Base-by-base conservation (phyloP, 345 rosid genomes). In the Acer yangbiense region DNA sequence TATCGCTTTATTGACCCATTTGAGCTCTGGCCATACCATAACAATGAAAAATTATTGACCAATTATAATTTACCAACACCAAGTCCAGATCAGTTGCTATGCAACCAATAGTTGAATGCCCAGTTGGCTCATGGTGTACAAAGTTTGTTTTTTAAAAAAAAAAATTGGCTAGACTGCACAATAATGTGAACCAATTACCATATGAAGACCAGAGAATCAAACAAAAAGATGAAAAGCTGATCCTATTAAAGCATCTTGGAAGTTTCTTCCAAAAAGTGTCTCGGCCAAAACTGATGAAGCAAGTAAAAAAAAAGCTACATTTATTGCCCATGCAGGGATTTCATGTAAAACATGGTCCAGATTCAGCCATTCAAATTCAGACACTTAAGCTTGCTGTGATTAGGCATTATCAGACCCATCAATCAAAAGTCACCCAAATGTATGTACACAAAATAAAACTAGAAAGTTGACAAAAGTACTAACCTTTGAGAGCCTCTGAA, bases 401-500 rank as follows among this genome's bases (percentile, higher is more conserved):
- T 21, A 60, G 23, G n/a, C 64, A 60, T 54, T 17, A 43, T 35
- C 39, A 8, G 46, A 9, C 46, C 58, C n/a, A 35, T 35, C 39
- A 10, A 60, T n/a, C 27, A 60, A 60, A 60, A 60, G 27, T 6
- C 64, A 60, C 23, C 69, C 44, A 17, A 65, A 48, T 50, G 17
- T 48, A 44, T 9, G 44, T 32, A 29, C 74, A 52, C 32, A 41
- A 0, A 58, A 65, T 68, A 2, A 0, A 3, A 46, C 7, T 12
- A 50, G 60, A 41, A 71, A 39, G 64, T 35, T 17, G 74, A 10
- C 44, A 73, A 73, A 39, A 74, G 74, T 69, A 74, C 83, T 78
- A 9, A 90, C 87, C 88, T 60, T 57, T 83, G 76, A 68, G 81
- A 71, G 76, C 27, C 39, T 68, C 74, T 48, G 76, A 79, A 79